These are phyloP conservation scores for Trichocladium uniseriatum DNA, from an alignment of 495 filamentous ascomycete genomes.

Conservation along the genomic window DNA sequence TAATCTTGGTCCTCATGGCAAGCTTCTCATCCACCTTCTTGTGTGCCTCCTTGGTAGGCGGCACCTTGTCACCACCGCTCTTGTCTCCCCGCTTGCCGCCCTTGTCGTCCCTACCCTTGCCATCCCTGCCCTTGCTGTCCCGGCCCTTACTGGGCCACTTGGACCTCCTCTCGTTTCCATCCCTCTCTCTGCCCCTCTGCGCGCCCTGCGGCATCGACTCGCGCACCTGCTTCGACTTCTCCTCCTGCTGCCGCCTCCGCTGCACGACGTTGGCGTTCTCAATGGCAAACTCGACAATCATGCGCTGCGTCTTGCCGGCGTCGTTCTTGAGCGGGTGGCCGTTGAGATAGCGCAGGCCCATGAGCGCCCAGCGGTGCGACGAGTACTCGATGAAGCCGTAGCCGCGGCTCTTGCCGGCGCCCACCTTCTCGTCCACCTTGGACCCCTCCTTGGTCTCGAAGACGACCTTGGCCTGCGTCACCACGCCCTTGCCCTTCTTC, in stretches of 20 bases:
- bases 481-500: constrained; percentile 78
- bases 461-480: constrained; percentile 90
- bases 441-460: constrained; percentile 76
- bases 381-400: constrained; percentile 98
- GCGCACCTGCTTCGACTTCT: constrained; percentile 48
- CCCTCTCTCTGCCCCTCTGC: not conserved
- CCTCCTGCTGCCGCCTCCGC: constrained; percentile 62
- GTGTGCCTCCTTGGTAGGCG: constrained; percentile 15
- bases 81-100: constrained; percentile 3
- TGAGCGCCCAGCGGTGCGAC: constrained; percentile 85
- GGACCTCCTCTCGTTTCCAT: not conserved
- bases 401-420: constrained; percentile 74
- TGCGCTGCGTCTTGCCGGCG: constrained; percentile 44
- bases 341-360: constrained; percentile 92
- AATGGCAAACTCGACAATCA: constrained; percentile 97
- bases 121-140: constrained; percentile 6
- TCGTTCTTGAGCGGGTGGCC: constrained; percentile 55
- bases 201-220: not conserved
- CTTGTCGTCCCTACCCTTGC: not conserved
- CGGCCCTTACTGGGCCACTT: not conserved
- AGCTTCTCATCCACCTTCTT: constrained; percentile 27
- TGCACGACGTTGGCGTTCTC: constrained; percentile 93
- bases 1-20: constrained; percentile 38
- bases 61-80: constrained; percentile 5
- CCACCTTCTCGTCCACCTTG: constrained; percentile 58